Conservation (phyloP, 176 grass and related monocot species). For the Dactylis glomerata region DNA sequence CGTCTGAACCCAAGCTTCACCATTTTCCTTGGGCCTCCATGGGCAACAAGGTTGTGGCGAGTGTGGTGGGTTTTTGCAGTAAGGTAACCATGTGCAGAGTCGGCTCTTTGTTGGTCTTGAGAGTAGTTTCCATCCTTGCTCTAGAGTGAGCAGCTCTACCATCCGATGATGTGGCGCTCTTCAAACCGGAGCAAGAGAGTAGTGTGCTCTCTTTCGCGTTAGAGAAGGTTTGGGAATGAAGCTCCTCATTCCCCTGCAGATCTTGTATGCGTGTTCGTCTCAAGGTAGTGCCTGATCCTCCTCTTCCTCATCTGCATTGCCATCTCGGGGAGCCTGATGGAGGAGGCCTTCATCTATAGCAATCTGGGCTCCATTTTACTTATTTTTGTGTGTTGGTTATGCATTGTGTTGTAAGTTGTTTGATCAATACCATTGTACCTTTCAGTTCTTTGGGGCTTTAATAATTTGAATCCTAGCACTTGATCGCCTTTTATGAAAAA, state of each 20-base stretch:
- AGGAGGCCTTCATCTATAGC: neutral
- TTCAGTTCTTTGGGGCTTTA: neutral
- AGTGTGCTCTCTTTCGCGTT: neutral
- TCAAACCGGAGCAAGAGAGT: neutral
- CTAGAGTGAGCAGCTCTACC: neutral
- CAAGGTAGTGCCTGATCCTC: neutral
- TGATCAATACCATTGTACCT: neutral
- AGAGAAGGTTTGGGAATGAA: neutral
- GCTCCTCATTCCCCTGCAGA: neutral
- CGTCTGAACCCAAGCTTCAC: too few relatives aligned
- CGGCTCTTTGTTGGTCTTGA: too few relatives aligned
- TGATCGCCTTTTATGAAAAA: too few relatives aligned
- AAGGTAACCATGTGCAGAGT: too few relatives aligned
- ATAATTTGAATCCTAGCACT: too few relatives aligned
- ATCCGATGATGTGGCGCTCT: neutral
- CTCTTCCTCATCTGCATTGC: neutral
- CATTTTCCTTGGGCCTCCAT: too few relatives aligned
- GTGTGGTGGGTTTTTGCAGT: too few relatives aligned
- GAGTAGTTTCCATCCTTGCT: neutral
- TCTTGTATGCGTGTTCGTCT: neutral
- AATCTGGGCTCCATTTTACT: neutral
- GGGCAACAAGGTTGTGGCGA: too few relatives aligned
- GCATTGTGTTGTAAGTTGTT: neutral
- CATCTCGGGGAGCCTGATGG: neutral
- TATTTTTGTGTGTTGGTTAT: neutral